These are phyloP conservation scores for Globisporangium radiosum DNA, from an alignment of 352 stramenopile genomes.

Conservation along the genomic window DNA sequence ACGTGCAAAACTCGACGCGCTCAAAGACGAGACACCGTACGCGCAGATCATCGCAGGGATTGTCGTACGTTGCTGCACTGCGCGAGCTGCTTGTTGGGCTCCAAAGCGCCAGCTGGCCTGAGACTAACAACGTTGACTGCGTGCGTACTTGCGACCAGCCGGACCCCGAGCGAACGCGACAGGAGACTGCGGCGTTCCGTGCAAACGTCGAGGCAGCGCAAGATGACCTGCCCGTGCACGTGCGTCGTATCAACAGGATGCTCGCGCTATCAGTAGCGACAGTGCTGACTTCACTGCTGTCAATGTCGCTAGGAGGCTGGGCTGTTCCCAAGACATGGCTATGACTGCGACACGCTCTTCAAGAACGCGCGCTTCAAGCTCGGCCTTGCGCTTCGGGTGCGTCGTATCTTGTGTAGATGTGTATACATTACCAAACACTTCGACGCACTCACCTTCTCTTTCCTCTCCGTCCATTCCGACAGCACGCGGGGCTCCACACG, in stretches of 20 bases:
- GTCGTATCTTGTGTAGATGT: neutral
- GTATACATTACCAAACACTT: neutral
- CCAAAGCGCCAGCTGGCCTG: neutral
- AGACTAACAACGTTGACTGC: too few relatives aligned
- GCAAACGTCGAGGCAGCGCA: slow-evolving; percentile 59
- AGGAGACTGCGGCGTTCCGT: slow-evolving; percentile 63
- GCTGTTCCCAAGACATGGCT: slow-evolving; percentile 64
- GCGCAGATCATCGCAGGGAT: slow-evolving; percentile 55
- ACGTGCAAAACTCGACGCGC: slow-evolving; percentile 37
- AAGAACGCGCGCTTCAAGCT: slow-evolving; percentile 81
- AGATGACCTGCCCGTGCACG: slow-evolving; percentile 44
- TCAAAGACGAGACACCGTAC: slow-evolving; percentile 68
- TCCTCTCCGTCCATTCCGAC: too few relatives aligned
- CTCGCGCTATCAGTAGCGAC: too few relatives aligned
- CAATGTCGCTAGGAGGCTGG: slow-evolving; percentile 40
- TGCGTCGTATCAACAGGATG: slow-evolving; percentile 8
- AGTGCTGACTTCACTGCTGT: neutral
- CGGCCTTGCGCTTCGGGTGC: slow-evolving; percentile 56
- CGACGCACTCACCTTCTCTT: too few relatives aligned
- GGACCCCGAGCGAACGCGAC: slow-evolving; percentile 54
- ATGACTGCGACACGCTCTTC: slow-evolving; percentile 72
- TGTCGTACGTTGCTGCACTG: slow-evolving; percentile 21
- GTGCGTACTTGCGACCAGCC: slow-evolving; percentile 17
- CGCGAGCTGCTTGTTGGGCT: neutral
- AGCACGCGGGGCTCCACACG: slow-evolving; percentile 61